Evolutionary conservation across 768 basidiomycete species (phyloP), one percentile per base, ranked within the genome.

Genomic region (Suillus hirtellus): DNA sequence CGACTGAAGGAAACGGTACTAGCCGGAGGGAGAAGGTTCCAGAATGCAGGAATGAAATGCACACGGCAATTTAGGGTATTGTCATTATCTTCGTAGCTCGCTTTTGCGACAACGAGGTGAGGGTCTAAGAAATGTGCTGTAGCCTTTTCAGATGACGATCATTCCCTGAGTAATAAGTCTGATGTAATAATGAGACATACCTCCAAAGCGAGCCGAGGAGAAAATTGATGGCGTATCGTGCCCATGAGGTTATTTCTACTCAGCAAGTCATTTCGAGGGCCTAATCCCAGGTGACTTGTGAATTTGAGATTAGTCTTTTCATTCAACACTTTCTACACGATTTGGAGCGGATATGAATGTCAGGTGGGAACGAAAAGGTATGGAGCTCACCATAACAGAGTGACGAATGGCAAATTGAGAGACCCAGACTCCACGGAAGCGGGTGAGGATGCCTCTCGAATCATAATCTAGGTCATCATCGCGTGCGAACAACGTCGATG

Each of bases 141-240:
- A 62, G 81, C 70, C 82, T 83, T 58, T 56, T 58, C 38, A 40
- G 21, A 58, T 14, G 17, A 56, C 21, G 21, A 24, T 38, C 55
- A 21, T 38, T 21, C 61, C 44, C 61, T 56, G 64, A 64, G 61
- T 43, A 55, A 66, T 38, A 21, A 64, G 66, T 60, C 65, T 60
- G 60, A 68, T 62, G 40, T 43, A 40, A 69, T 63, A 63, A 66
- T 59, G 64, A 59, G 64, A 53, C 62, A 66, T 71, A 82, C 86
- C 73, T 81, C 77, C n/a, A 81, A 76, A 50, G 73, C 72, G 63
- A 86, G 69, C 58, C 85, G 83, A 15, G 91, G 89, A 35, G 90
- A 91, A 70, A 86, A 86, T 68, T 92, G 90, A 73, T 94, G 89
- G 62, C 83, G 84, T 55, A 95, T 74, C 2, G 92, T 92, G 43